These are phyloP conservation scores for Ascochyta clinopodiicola DNA, from an alignment of 2,329 filamentous ascomycete species.

Conservation along the genomic window DNA sequence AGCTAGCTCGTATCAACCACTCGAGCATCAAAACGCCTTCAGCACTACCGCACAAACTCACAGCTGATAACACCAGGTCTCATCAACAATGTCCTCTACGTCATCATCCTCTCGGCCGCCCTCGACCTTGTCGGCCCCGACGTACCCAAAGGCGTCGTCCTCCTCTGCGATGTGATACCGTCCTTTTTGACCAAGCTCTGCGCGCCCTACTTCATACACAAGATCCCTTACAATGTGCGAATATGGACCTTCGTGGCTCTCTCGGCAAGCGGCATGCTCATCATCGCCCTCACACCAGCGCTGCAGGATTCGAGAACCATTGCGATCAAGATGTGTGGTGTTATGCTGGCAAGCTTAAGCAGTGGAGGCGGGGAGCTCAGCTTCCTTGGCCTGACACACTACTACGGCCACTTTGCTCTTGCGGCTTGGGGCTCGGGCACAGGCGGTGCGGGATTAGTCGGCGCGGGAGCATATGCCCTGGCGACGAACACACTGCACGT, in stretches of 20 bases:
- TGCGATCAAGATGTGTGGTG: slow-evolving; percentile 77
- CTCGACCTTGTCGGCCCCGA: slow-evolving; percentile 89
- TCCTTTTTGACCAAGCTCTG: slow-evolving; percentile 87
- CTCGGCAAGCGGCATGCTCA: slow-evolving; percentile 85
- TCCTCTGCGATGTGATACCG: slow-evolving; percentile 90
- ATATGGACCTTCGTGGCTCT: slow-evolving; percentile 76
- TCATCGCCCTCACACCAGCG: slow-evolving; percentile 80
- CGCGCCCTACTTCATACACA: slow-evolving; percentile 92
- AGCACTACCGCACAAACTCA: background rate
- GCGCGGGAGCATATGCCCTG: slow-evolving; percentile 79
- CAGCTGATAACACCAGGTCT: slow-evolving; percentile 62
- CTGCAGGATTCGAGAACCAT: slow-evolving; percentile 66
- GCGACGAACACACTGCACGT: slow-evolving; percentile 82
- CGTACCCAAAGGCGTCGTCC: slow-evolving; percentile 88
- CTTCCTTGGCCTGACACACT: slow-evolving; percentile 90
- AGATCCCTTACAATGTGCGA: slow-evolving; percentile 78
- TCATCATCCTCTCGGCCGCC: slow-evolving; percentile 93
- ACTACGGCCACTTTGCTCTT: slow-evolving; percentile 85
- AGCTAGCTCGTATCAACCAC: background rate
- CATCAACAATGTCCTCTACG: slow-evolving; percentile 98
- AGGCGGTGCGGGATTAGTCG: slow-evolving; percentile 84
- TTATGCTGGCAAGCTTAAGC: slow-evolving; percentile 83
- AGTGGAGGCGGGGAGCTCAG: slow-evolving; percentile 88
- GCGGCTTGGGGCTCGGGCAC: slow-evolving; percentile 94
- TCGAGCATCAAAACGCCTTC: background rate